Evolutionary conservation across 2,329 filamentous ascomycete species (phyloP).

Genomic region (Plenodomus biglobosus): DNA sequence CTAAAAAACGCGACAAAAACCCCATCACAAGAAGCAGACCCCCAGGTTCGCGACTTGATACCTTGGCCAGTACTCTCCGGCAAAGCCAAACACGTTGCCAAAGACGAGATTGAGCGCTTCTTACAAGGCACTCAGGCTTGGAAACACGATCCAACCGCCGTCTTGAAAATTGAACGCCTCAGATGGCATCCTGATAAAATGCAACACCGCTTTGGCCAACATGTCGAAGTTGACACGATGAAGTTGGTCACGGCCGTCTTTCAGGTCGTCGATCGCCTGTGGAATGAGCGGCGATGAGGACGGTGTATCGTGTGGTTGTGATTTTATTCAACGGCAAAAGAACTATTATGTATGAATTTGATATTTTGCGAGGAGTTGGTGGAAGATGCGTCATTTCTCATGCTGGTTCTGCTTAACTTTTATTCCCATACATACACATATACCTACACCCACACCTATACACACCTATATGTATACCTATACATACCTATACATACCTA

Average conservation of each 20-base stretch:
- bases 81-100: slow-evolving; percentile 57
- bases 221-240: slow-evolving; percentile 71
- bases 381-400: too few relatives aligned
- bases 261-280: slow-evolving; percentile 82
- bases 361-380: too few relatives aligned
- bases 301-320: neutral
- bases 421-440: too few relatives aligned
- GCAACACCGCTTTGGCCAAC: slow-evolving; percentile 77
- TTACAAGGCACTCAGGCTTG: slow-evolving; percentile 59
- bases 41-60: slow-evolving; percentile 46
- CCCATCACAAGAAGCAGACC: slow-evolving; percentile 9
- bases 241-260: slow-evolving; percentile 85
- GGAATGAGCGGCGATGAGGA: slow-evolving; percentile 57
- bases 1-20: slow-evolving; percentile 37
- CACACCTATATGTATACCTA: too few relatives aligned
- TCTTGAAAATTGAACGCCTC: slow-evolving; percentile 81
- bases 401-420: too few relatives aligned
- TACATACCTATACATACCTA: too few relatives aligned
- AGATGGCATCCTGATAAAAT: slow-evolving; percentile 99
- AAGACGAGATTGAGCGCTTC: slow-evolving; percentile 67
- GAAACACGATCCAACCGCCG: slow-evolving; percentile 47
- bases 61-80: slow-evolving; percentile 75
- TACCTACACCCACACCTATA: too few relatives aligned
- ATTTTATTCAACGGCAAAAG: too few relatives aligned
- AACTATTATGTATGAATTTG: too few relatives aligned